Evolutionary conservation across 768 basidiomycete genomes (phyloP).

Genomic region (Leccinum imitatum): DNA sequence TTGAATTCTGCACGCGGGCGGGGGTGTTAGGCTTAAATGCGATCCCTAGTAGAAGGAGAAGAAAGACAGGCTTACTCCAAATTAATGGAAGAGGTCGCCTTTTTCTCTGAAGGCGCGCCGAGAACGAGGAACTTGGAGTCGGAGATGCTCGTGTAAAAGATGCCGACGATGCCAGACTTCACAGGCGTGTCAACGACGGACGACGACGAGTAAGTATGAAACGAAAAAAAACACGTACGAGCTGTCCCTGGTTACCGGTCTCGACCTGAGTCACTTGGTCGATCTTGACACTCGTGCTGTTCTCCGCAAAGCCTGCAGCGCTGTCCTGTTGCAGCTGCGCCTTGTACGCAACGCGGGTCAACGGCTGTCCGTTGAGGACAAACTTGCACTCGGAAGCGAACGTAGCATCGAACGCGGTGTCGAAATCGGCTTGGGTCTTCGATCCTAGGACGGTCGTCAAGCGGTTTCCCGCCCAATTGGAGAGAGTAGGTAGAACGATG

Average conservation of each 20-base stretch:
- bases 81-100: constrained; percentile 39
- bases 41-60: neutral
- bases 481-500: constrained; percentile 41
- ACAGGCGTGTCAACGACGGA: neutral
- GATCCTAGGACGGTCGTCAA: constrained; percentile 40
- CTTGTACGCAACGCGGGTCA: constrained; percentile 43
- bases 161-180: constrained; percentile 32
- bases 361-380: constrained; percentile 40
- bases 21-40: neutral
- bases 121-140: constrained; percentile 34
- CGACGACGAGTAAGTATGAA: neutral
- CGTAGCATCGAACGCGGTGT: constrained; percentile 41
- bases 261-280: constrained; percentile 29
- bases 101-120: constrained; percentile 33
- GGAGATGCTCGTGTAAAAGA: constrained; percentile 39
- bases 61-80: constrained; percentile 32
- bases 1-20: constrained; percentile 26
- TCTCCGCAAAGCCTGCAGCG: constrained; percentile 17
- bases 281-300: constrained; percentile 20
- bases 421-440: constrained; percentile 35
- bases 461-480: constrained; percentile 41
- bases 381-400: constrained; percentile 37
- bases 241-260: constrained; percentile 25
- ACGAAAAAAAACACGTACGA: constrained; percentile 18
- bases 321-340: constrained; percentile 33